Base-by-base conservation (phyloP, 495 filamentous ascomycete genomes). In the Podospora comata region DNA sequence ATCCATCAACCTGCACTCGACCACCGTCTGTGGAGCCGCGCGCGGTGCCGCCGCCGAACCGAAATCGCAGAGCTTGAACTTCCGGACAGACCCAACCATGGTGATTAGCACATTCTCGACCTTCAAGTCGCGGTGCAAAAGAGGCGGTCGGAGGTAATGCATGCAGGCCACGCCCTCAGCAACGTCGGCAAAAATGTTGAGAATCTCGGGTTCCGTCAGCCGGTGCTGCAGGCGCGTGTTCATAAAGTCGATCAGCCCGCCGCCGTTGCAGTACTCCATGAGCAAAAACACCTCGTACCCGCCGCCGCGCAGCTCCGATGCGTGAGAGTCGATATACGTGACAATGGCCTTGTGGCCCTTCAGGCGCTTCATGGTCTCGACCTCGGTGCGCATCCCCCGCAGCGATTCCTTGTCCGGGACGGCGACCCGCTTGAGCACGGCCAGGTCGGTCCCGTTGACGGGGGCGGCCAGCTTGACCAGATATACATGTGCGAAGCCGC, bases 201-300 rank as follows among this genome's bases (percentile, higher is more conserved):
- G 83, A 68, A 99, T 93, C 81, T 99, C 95, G 53, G 96, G 94
- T 82, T 99, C 95, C 58, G 94, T 99, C 76, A 99, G 85, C 56
- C 95, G 92, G 77, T 98, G 92, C 79, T 98, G 95, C 70, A 99
- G 81, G 39, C 95, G 88, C 53, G 95, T 99, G 79, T 99, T 99
- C 95, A 99, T 99, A 80, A 98, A 99, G 81, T 99, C 95, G 77
- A 99, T 99, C 73, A 99, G 79, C 30, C 95, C 96, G 70, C 96
- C 95, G 73, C 87, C 87, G 70, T 87, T 85, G 74, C 87, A 89
- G 79, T 90, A 98, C 78, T 99, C 95, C 95, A 99, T 99, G 66
- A 99, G 87, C 72, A 99, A 77, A 80, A 99, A 99, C 57, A 99
- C 95, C 79, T 99, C 95, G 77, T 97, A 99, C 44, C 95, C 95